A percentile compares a stretch with the other conserved stretches of the same genome.
Conservation (phyloP, 129 eudicot species). For the Saussurea involucrata region DNA sequence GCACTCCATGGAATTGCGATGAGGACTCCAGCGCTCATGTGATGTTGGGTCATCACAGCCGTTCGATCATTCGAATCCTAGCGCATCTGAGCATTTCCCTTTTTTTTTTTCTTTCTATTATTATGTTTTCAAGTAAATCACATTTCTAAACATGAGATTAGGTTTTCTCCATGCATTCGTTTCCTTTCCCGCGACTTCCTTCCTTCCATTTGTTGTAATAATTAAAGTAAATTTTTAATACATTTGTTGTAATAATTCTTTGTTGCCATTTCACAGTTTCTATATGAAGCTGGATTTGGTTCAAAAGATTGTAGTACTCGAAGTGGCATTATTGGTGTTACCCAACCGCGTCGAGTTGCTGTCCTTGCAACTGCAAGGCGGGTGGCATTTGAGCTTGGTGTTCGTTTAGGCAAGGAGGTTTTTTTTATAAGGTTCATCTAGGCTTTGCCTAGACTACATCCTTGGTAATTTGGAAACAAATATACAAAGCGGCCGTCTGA, state of each 20-base stretch:
- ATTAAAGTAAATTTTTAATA: too few relatives aligned
- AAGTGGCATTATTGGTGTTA: constrained; percentile 88
- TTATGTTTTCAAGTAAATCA: too few relatives aligned
- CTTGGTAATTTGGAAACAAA: too few relatives aligned
- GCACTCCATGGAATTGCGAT: constrained; percentile 16
- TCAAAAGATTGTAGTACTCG: constrained; percentile 32
- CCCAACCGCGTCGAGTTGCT: constrained; percentile 99
- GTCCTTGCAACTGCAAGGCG: constrained; percentile 94
- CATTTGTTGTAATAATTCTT: too few relatives aligned
- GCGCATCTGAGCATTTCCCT: constrained; percentile 14
- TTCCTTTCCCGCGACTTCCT: too few relatives aligned
- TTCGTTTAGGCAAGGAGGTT: constrained; percentile 80
- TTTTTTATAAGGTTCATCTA: too few relatives aligned
- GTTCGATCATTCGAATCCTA: background rate
- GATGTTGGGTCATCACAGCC: constrained; percentile 15
- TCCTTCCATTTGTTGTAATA: too few relatives aligned
- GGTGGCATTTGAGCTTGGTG: constrained; percentile 90
- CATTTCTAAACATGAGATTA: too few relatives aligned
- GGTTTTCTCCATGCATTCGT: too few relatives aligned
- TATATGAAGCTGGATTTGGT: constrained; percentile 94
- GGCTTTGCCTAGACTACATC: too few relatives aligned
- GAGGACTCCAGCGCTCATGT: background rate
- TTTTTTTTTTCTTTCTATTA: too few relatives aligned
- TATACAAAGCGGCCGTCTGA: too few relatives aligned
- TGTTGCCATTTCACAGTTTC: constrained; percentile 53